Evolutionary conservation across 345 rosid species (phyloP), one percentile per base, ranked within the genome.

Genomic region (Cochlearia excelsa): DNA sequence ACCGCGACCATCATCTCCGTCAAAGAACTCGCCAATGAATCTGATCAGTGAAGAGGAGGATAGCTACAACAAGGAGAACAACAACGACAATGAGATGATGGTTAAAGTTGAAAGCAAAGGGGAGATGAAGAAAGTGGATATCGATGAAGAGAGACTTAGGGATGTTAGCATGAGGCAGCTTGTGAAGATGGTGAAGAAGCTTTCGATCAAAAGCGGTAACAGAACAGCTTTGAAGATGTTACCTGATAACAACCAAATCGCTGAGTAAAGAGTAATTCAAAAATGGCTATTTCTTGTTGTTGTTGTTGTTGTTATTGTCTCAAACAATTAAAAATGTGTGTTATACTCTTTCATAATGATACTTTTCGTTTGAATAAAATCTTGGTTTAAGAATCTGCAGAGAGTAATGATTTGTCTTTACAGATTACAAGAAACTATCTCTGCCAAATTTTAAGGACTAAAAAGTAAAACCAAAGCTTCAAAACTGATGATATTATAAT

Each of bases 81-180:
- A 68, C 63, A 69, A 46, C 59, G 60, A 54, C 23, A 16, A 16
- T 16, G 23, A 53, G 64, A n/a, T 56, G 23, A 43, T 57, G 26
- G 50, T 53, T 37, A 27, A 8, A 34, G 59, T 48, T 0, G 55
- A 50, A 47, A 26, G 51, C 63, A 70, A 70, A 40, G 67, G 63
- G 54, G 63, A 30, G 58, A 70, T 68, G 50, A 63, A 56, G 45
- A 70, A 61, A 54, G 47, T 30, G 29, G 37, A 1, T n/a, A 38
- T 58, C 26, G 71, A 61, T 34, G 78, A 68, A 52, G 75, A 69
- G 26, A 48, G 9, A 3, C 61, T 74, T 51, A 49, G 59, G 26
- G 65, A 54, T 2, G 34, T n/a, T 52, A 86, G 94, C 66, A 10
- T 77, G 5, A 81, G 87, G 65, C 38, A 59, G 49, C 71, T 86